Evolutionary conservation across 73 alveolate genomes (phyloP).

Genomic region (Paramecium caudatum): DNA sequence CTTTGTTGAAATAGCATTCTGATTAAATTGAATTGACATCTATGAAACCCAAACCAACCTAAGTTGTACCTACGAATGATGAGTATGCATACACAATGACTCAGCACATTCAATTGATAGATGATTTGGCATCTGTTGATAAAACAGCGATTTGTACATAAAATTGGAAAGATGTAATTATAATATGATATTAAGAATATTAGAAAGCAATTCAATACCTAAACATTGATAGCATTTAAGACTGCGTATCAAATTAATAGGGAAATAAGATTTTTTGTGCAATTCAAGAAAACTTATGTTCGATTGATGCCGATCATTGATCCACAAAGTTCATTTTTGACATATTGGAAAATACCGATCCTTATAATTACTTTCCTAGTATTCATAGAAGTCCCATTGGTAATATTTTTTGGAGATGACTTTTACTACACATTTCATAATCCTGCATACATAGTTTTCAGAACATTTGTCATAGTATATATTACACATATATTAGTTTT

Average conservation of each 20-base stretch:
- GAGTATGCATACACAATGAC: conserved; percentile 51
- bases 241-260: conserved; percentile 56
- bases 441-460: conserved; percentile 39
- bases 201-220: conserved; percentile 21
- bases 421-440: conserved; percentile 48
- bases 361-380: conserved; percentile 19
- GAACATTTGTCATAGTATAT: conserved; percentile 38
- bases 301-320: conserved; percentile 58
- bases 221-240: neutral
- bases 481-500: neutral
- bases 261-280: neutral
- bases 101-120: conserved; percentile 51
- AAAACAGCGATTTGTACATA: conserved; percentile 28
- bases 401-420: conserved; percentile 64
- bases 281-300: conserved; percentile 6
- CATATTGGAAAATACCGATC: conserved; percentile 62
- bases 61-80: conserved; percentile 3
- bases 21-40: conserved; percentile 28
- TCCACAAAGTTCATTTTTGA: conserved; percentile 58
- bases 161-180: conserved; percentile 67
- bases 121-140: conserved; percentile 51
- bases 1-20: neutral
- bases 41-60: neutral
- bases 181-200: neutral
- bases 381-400: conserved; percentile 51